A percentile compares a stretch with the other conserved stretches of the same genome.
phyloP scores from a whole-genome alignment of 495 filamentous ascomycete species.

The Aspergillus leporis region DNA sequence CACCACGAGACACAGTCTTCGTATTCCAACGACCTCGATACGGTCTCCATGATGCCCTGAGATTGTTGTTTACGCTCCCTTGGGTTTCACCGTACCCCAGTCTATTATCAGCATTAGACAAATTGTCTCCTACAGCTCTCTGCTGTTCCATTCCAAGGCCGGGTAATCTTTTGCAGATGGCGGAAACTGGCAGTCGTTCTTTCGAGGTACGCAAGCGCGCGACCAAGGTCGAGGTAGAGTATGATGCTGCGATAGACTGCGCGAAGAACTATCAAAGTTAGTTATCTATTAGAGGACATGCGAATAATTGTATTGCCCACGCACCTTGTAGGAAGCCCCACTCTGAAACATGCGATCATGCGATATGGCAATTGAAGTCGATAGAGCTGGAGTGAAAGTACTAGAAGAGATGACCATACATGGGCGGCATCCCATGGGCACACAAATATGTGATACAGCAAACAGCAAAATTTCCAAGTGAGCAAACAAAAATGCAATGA shows the following conservation, averaged over 20 bases:
- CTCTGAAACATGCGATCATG: slow-evolving; percentile 15
- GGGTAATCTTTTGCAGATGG: not conserved
- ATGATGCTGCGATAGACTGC: not conserved
- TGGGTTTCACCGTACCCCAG: not conserved
- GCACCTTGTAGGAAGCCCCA: slow-evolving; percentile 21
- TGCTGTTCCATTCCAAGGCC: slow-evolving; percentile 12
- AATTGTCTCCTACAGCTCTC: slow-evolving; percentile 1
- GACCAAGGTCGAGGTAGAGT: not conserved
- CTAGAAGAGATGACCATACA: not conserved
- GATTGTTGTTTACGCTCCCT: not conserved
- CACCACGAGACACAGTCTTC: slow-evolving; percentile 7
- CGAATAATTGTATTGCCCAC: not conserved
- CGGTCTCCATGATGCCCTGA: slow-evolving; percentile 18
- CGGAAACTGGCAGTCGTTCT: not conserved
- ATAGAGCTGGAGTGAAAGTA: not conserved
- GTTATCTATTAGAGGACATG: not conserved
- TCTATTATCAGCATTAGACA: slow-evolving; percentile 6
- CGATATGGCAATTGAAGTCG: slow-evolving; percentile 9
- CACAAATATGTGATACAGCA: not conserved
- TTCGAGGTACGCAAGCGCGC: not conserved
- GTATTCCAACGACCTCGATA: slow-evolving; percentile 22
- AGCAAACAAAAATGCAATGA: not conserved
- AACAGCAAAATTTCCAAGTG: not conserved
- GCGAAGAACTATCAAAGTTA: slow-evolving; percentile 14
- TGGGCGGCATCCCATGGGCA: not conserved